Base-by-base conservation (phyloP, 306 rosid genomes). In the Trifolium subterraneum region DNA sequence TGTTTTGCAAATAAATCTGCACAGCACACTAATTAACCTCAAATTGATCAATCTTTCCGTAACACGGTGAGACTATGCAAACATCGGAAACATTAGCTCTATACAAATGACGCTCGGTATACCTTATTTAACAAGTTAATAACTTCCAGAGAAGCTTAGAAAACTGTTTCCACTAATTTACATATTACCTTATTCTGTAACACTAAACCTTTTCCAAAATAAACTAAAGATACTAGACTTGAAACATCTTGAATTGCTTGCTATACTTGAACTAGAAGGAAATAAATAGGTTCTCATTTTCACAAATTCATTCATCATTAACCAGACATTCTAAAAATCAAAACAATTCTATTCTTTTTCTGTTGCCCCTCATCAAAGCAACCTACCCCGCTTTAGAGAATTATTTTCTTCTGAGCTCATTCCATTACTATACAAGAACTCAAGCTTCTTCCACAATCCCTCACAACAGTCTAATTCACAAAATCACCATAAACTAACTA, bases 361-460 rank as follows among this genome's bases (percentile, higher is more conserved):
- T 15, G 13, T 2, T 7, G 7, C 15, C 4, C 54, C 52, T 29
- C 80, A 76, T 18, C 36, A 71, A 10, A 65, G 29, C 68, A 59
- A 68, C 16, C 74, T 36, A n/a, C 45, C 12, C 2, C 39, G 47
- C 33, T 66, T 14, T 10, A 31, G 47, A 71, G 7, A 65, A 71
- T 39, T 64, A 2, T 12, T 6, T 64, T 55, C 15, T 72, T 66
- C 41, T 8, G 0, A 42, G 50, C 38, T 25, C 23, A 64, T n/a
- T 31, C 29, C 13, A 64, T 31, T 54, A 42, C 16, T 35, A 67
- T 35, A 68, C 36, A 67, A 35, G 4, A 63, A 45, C n/a, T 33
- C 10, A 60, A 50, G 31, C 42, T 45, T 20, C 47, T 74, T 70
- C 63, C 23, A 11, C 72, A 36, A 27, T 48, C 59, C 66, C 70